Conservation (phyloP, 306 rosid species). For the Argentina anserina region DNA sequence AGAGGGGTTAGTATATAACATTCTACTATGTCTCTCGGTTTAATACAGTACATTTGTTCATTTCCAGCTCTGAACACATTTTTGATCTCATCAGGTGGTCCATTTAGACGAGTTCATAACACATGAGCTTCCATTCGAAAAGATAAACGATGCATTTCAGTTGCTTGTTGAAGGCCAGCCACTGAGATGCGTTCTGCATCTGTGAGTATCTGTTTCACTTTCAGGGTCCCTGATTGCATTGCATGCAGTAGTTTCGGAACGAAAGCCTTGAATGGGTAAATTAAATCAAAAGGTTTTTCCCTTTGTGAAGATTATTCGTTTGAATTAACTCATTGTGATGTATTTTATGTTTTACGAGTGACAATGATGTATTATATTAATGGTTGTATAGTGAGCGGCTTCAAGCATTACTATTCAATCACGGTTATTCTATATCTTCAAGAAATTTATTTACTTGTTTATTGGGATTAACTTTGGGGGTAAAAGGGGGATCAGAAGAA, state of each 20-base stretch:
- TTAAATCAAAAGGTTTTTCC: not conserved
- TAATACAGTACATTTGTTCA: not conserved
- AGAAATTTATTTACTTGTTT: not conserved
- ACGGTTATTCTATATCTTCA: not conserved
- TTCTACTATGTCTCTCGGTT: not conserved
- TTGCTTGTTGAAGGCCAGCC: conserved; percentile 60
- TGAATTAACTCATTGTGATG: not conserved
- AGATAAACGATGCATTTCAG: conserved; percentile 67
- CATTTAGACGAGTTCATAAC: conserved; percentile 67
- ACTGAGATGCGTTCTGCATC: conserved; percentile 58
- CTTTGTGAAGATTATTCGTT: not conserved
- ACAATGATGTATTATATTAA: not conserved
- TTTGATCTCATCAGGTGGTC: conserved; percentile 39
- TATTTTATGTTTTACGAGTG: not conserved
- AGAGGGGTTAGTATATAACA: conserved; percentile 39
- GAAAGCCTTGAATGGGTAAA: not conserved
- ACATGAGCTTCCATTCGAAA: conserved; percentile 77
- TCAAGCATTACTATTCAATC: not conserved
- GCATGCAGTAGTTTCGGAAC: not conserved
- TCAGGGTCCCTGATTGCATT: not conserved
- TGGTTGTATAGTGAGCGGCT: not conserved
- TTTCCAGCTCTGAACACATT: not conserved
- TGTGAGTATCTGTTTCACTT: conserved; percentile 23
- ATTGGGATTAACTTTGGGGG: not conserved
- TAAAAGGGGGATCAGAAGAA: too few relatives aligned